Evolutionary conservation across 2,329 filamentous ascomycete species (phyloP).

Genomic region (Hymenotorrendiella dingleyae): DNA sequence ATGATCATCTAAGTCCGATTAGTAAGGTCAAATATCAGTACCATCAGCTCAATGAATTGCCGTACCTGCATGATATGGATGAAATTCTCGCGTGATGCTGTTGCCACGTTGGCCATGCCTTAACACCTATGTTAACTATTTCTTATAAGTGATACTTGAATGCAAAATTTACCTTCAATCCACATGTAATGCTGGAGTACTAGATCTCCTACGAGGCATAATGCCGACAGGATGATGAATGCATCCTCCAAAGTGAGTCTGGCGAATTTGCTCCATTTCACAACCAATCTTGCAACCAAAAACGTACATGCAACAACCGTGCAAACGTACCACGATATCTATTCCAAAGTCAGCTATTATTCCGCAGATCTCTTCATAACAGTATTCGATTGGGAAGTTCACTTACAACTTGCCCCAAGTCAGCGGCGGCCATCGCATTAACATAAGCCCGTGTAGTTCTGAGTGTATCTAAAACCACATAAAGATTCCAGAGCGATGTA

Average conservation of each 20-base stretch:
- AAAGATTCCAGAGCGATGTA: too few relatives aligned
- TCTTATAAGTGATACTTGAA: too few relatives aligned
- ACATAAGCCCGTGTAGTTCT: too few relatives aligned
- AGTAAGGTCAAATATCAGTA: too few relatives aligned
- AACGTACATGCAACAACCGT: conserved; percentile 23
- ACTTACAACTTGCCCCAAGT: neutral
- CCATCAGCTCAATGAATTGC: too few relatives aligned
- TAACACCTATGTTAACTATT: too few relatives aligned
- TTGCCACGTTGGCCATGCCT: conserved; percentile 1
- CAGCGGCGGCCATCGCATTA: too few relatives aligned
- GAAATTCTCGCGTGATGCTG: neutral
- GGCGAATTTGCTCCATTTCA: conserved; percentile 28
- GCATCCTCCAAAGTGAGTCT: conserved; percentile 29
- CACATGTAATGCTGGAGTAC: conserved; percentile 32
- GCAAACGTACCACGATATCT: conserved; percentile 16
- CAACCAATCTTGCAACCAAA: conserved; percentile 26
- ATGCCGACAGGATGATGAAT: conserved; percentile 27
- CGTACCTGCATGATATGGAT: conserved; percentile 6
- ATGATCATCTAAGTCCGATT: conserved; percentile 32
- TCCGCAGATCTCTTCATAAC: too few relatives aligned
- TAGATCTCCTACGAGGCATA: conserved; percentile 30
- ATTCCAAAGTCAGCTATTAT: neutral
- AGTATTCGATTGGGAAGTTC: too few relatives aligned
- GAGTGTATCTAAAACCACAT: too few relatives aligned
- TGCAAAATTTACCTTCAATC: conserved; percentile 21